Evolutionary conservation across 345 rosid genomes (phyloP), one percentile per base, ranked within the genome.

Genomic region (Populus deltoides): DNA sequence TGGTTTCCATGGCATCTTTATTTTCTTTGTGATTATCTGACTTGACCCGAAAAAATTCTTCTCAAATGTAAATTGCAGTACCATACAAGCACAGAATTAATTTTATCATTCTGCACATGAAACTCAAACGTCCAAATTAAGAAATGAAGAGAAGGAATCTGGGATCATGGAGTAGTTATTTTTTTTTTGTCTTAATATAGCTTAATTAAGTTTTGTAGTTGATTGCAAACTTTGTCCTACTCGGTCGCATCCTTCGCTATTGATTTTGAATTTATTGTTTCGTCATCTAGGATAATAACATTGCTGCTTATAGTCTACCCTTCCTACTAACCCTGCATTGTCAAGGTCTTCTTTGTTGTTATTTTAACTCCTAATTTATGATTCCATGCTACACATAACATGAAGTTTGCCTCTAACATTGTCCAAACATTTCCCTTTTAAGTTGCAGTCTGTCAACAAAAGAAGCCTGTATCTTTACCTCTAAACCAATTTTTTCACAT

Each of bases 31-130:
- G 74, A 65, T 78, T 25, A 51, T 43, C 77, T 81, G 20, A 72
- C 62, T 73, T 78, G 75, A 76, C 67, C 53, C 27, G 61, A 70
- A 61, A 73, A 77, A 72, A 41, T 69, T 73, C 77, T 71, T 75
- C 51, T 72, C 41, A 71, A 59, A 29, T 41, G 39, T 36, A 49
- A 70, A 25, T 7, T 33, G 36, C 51, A 20, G 4, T 24, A 45
- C 66, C 66, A 53, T 62, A 68, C 39, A 78, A 59, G 29, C 63
- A 59, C 29, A 59, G 13, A 59, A 59, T 59, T 24, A 4, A 10
- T 8, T 57, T 9, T 57, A 6, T 24, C 63, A 57, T 57, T 24
- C 63, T 9, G 75, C 82, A 75, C 82, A 78, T 72, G 84, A 68
- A 68, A 24, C 65, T 59, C 16, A 29, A 31, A 47, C 63, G 66